These are phyloP conservation scores for Thermothielavioides terrestris DNA, from an alignment of 495 filamentous ascomycete species.

Conservation along the genomic window DNA sequence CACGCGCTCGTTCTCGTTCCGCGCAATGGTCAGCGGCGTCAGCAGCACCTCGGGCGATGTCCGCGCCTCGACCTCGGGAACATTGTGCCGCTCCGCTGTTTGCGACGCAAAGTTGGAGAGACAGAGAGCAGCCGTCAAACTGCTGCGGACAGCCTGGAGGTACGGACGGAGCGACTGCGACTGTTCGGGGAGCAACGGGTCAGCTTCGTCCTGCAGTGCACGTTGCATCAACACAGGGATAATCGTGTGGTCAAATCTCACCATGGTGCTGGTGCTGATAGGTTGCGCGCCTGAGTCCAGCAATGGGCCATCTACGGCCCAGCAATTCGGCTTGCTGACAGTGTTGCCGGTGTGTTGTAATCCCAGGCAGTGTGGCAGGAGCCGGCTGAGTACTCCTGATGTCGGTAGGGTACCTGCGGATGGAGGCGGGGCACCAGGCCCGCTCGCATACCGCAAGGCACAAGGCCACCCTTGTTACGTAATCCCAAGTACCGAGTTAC, in stretches of 20 bases:
- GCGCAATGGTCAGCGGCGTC: constrained; percentile 75
- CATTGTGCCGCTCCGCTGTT: constrained; percentile 91
- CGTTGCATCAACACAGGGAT: background rate
- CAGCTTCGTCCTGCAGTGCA: background rate
- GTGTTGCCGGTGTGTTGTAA: background rate
- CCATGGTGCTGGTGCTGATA: constrained; percentile 14
- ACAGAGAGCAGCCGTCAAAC: constrained; percentile 85
- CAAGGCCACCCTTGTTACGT: constrained; percentile 8
- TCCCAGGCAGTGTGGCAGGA: constrained; percentile 4
- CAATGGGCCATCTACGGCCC: constrained; percentile 1
- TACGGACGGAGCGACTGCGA: constrained; percentile 98
- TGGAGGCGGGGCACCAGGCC: constrained; percentile 1
- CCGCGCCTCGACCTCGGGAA: constrained; percentile 90
- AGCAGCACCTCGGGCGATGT: constrained; percentile 92
- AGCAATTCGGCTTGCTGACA: background rate
- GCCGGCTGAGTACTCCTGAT: background rate
- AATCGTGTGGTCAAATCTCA: constrained; percentile 1
- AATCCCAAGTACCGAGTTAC: constrained; percentile 7
- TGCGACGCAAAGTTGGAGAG: constrained; percentile 98
- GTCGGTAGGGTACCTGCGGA: too few species aligned
- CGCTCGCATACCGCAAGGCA: background rate
- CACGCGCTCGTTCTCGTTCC: constrained; percentile 93
- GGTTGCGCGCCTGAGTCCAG: background rate
- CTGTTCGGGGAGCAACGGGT: constrained; percentile 34
- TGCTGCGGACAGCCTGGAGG: constrained; percentile 90